These are phyloP conservation scores for Ustilago crameri DNA, from an alignment of 1,284 basidiomycete genomes.

Conservation along the genomic window DNA sequence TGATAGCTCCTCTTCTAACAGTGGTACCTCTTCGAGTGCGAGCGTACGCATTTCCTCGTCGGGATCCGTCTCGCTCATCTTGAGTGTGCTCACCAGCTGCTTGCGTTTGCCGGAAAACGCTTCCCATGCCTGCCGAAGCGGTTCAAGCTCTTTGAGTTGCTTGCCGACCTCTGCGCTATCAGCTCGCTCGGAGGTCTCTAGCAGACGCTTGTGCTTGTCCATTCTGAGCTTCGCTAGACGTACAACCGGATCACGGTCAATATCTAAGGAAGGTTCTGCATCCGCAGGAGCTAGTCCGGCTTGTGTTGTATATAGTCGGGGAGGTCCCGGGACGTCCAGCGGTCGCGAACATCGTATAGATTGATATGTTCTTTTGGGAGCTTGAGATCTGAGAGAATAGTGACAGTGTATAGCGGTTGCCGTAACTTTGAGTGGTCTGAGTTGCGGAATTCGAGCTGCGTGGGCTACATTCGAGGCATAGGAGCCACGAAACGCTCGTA, in stretches of 20 bases:
- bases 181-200: conserved; percentile 9
- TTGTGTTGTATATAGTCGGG: conserved; percentile 13
- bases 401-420: not conserved
- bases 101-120: conserved; percentile 71
- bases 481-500: conserved; percentile 4
- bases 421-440: not conserved
- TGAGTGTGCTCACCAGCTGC: conserved; percentile 68
- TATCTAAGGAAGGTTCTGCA: conserved; percentile 14
- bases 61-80: conserved; percentile 41
- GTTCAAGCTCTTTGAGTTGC: conserved; percentile 72
- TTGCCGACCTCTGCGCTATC: conserved; percentile 33
- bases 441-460: conserved; percentile 2
- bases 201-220: conserved; percentile 35
- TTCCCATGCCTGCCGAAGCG: conserved; percentile 72
- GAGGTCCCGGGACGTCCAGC: not conserved
- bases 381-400: not conserved
- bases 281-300: not conserved
- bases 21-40: conserved; percentile 77
- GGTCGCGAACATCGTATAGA: not conserved
- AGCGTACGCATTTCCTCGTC: conserved; percentile 81
- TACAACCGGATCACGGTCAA: conserved; percentile 38
- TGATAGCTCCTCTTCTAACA: conserved; percentile 73
- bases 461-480: not conserved
- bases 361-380: not conserved
- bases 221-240: conserved; percentile 42